Conservation (phyloP, 2,329 filamentous ascomycete genomes). For the Cladosporium sp. region DNA sequence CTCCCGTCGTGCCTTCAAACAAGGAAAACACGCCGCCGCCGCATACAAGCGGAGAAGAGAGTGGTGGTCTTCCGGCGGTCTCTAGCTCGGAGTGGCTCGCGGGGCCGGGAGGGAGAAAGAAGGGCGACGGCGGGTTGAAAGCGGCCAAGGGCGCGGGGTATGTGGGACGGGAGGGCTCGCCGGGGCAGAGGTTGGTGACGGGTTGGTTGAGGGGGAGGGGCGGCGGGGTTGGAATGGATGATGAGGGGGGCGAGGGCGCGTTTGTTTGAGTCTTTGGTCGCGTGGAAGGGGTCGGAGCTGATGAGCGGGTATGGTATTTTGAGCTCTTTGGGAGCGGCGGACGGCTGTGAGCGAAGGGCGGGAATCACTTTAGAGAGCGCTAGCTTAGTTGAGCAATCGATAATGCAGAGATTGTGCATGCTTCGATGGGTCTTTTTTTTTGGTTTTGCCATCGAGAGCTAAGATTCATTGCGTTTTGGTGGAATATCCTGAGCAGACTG, state of each 20-base stretch:
- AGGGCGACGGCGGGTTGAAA: background rate
- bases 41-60: background rate
- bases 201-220: constrained; percentile 25
- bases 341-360: no score
- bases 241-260: constrained; percentile 15
- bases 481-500: no score
- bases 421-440: no score
- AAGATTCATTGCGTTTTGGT: no score
- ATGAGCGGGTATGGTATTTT: background rate
- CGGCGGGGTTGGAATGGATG: constrained; percentile 14
- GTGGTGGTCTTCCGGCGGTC: constrained; percentile 17
- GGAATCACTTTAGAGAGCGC: no score
- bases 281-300: background rate
- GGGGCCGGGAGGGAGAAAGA: constrained; percentile 3
- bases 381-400: no score
- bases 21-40: constrained; percentile 19
- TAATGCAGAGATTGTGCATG: no score
- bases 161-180: constrained; percentile 15
- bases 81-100: constrained; percentile 29
- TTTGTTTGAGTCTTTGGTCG: constrained; percentile 18
- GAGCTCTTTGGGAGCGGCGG: no score
- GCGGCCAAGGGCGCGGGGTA: background rate
- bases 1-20: constrained; percentile 9
- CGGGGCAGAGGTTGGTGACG: constrained; percentile 25
- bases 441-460: no score